Base-by-base conservation (phyloP, 495 filamentous ascomycete genomes). In the Podospora didyma region DNA sequence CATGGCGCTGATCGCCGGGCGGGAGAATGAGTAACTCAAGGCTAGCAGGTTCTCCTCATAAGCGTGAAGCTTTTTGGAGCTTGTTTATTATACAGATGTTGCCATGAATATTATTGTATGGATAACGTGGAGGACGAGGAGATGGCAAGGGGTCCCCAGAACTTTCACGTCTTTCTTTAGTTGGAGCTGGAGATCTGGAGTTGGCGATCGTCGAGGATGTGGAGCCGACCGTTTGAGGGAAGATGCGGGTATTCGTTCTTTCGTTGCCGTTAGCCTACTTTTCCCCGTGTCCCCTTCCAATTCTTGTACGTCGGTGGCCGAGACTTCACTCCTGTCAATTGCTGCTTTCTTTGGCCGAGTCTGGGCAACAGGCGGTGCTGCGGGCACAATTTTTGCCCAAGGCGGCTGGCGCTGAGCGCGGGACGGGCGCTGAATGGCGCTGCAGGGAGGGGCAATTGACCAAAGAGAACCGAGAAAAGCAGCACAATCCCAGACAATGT, bases 91-190 rank as follows among this genome's bases (percentile, higher is more conserved):
- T 61, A 28, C 35, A 19, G 35, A 44, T 37, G 48, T 49, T 56
- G 58, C 58, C 58, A 61, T 61, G 58, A 53, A 61, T 51, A 22
- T 51, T 42, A 42, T 16, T 42, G 26, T 31, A 31, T 31, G n/a
- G 9, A 10, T 16, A 10, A 7, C 16, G 34, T 37, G 9, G 9
- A 37, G 34, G 9, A 37, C 34, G 34, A 16, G 34, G 34, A 16
- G 2, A 37, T 37, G n/a, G n/a, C n/a, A n/a, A n/a, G n/a, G n/a
- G n/a, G n/a, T n/a, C n/a, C n/a, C n/a, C n/a, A n/a, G n/a, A n/a
- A n/a, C n/a, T n/a, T n/a, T n/a, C n/a, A n/a, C n/a, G n/a, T n/a
- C n/a, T n/a, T n/a, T n/a, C n/a, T n/a, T n/a, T 31, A 9, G 3
- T 9, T 31, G 26, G 26, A 31, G 9, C 26, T 31, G n/a, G n/a